Percentiles rank a stretch among this genome's conserved stretches.
Evolutionary conservation across 2,329 filamentous ascomycete species (phyloP).

Genomic region (Penicillium sp.): DNA sequence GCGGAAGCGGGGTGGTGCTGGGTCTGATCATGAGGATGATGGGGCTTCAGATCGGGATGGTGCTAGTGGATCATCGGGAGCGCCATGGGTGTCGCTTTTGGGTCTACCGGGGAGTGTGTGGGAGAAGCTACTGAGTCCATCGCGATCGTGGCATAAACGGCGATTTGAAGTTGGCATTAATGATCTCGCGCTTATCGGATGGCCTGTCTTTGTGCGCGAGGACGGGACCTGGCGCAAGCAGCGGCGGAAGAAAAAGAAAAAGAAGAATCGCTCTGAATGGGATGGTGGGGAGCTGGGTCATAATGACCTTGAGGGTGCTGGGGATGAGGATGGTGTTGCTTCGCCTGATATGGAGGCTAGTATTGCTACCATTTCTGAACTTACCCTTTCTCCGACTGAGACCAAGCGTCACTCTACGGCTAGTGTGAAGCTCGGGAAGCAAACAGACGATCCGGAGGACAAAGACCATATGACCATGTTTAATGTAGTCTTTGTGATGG

Average conservation of each 20-base stretch:
- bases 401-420: constrained; percentile 23
- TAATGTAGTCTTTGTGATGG: constrained; percentile 89
- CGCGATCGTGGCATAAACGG: constrained; percentile 73
- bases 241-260: constrained; percentile 47
- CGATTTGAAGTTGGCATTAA: constrained; percentile 81
- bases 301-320: constrained; percentile 36
- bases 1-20: constrained; percentile 28
- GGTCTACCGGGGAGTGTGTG: constrained; percentile 75
- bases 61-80: constrained; percentile 24
- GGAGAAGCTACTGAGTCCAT: constrained; percentile 76
- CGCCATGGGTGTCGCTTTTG: constrained; percentile 62
- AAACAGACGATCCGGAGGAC: constrained; percentile 32
- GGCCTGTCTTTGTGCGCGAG: constrained; percentile 77
- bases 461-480: constrained; percentile 88
- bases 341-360: constrained; percentile 30
- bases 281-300: constrained; percentile 36
- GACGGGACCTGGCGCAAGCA: constrained; percentile 75
- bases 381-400: constrained; percentile 23
- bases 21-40: constrained; percentile 37
- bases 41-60: constrained; percentile 31
- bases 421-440: constrained; percentile 22
- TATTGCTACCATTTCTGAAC: constrained; percentile 30
- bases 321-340: constrained; percentile 27
- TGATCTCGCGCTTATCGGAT: constrained; percentile 76
- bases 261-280: constrained; percentile 34